Base-by-base conservation (phyloP, 2,329 filamentous ascomycete genomes). In the Arthrobotrys conoides region DNA sequence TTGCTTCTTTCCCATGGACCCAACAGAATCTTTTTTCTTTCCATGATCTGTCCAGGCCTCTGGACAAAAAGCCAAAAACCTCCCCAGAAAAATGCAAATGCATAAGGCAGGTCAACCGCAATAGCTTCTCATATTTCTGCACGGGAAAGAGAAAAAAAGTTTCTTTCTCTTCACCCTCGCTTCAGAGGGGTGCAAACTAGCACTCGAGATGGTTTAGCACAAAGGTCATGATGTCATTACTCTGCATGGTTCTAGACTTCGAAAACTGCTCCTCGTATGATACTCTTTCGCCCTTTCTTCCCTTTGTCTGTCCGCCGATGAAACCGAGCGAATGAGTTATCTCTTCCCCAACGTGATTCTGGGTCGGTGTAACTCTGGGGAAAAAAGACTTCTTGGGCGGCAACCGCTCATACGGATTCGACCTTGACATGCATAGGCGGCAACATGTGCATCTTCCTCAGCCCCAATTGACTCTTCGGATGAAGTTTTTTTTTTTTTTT, bases 151-250 rank as follows among this genome's bases (percentile, higher is more conserved):
- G 20, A 22, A 38, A 59, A 36, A 59, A 30, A 53, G 12, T 3
- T 44, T 63, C 22, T 64, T 30, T 44, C 27, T 44, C 20, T 41
- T 61, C 30, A n/a, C 22, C 20, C 44, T n/a, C 27, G 44, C 33
- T 36, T 36, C 36, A 38, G 30, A 36, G 38, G 30, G 18, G 16
- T 14, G 16, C n/a, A n/a, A 22, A 36, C 44, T 48, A 65, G 20
- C 22, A 4, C 16, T 33, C 18, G 4, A 65, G 20, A 36, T 16
- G 20, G 41, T 16, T 61, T 61, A 44, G 57, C n/a, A 41, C 18
- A 18, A 36, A 53, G 27, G 30, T 63, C 33, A 57, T 71, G 69
- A 71, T 71, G 69, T 71, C 69, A 71, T 53, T n/a, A 9, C 18
- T 9, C n/a, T 57, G 9, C 53, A 38, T 53, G 44, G 30, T 16